phyloP scores from a whole-genome alignment of 2,329 filamentous ascomycete species.

The Akanthomyces muscarius region DNA sequence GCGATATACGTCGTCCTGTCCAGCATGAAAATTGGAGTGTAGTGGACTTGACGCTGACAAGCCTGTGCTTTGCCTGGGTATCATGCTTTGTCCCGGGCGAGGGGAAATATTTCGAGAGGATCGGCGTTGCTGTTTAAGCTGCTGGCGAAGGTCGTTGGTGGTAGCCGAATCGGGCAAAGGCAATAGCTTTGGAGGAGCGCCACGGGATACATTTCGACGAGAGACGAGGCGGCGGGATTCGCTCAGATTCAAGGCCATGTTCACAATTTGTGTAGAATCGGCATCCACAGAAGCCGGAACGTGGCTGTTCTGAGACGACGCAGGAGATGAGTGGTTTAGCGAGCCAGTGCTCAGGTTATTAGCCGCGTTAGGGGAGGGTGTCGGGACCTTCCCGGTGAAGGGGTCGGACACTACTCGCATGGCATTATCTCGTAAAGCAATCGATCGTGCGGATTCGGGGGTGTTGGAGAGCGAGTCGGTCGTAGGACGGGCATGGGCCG shows the following conservation, averaged over 20 bases:
- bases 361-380: neutral
- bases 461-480: slow-evolving; percentile 5
- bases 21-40: slow-evolving; percentile 41
- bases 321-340: slow-evolving; percentile 13
- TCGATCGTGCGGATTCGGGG: slow-evolving; percentile 1
- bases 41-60: slow-evolving; percentile 42
- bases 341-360: neutral
- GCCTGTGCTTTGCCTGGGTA: slow-evolving; percentile 39
- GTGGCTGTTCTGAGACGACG: slow-evolving; percentile 21
- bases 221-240: slow-evolving; percentile 68
- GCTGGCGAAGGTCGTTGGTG: slow-evolving; percentile 60
- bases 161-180: slow-evolving; percentile 50
- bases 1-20: slow-evolving; percentile 45
- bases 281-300: slow-evolving; percentile 49
- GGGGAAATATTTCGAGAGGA: slow-evolving; percentile 60
- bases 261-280: slow-evolving; percentile 86
- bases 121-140: slow-evolving; percentile 68
- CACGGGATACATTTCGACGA: slow-evolving; percentile 52
- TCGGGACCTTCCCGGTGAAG: neutral
- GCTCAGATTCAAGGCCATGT: slow-evolving; percentile 84
- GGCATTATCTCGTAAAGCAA: neutral
- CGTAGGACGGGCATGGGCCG: neutral
- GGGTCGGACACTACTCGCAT: slow-evolving; percentile 10
- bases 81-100: slow-evolving; percentile 41
- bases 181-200: slow-evolving; percentile 46